Conservation (phyloP, 805 yeast species). For the Monosporozyma siamensis region DNA sequence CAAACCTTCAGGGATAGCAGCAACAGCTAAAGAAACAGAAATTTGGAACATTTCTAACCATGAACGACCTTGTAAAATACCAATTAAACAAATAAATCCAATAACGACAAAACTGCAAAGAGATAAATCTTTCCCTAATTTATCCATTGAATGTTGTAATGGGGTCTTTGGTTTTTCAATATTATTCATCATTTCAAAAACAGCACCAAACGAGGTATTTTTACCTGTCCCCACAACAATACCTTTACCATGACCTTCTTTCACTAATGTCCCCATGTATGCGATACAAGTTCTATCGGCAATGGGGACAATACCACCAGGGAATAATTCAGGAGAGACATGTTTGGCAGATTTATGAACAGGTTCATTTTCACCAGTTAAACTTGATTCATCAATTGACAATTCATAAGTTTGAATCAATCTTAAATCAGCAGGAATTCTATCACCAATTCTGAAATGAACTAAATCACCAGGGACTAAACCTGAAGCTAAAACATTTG, state of each 20-base stretch:
- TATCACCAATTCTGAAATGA: conserved; percentile 82
- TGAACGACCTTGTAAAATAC: conserved; percentile 81
- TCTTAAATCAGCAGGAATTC: conserved; percentile 93
- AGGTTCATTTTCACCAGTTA: conserved; percentile 93
- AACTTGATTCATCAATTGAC: conserved; percentile 82
- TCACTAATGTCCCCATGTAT: conserved; percentile 93
- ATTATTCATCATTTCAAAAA: conserved; percentile 88
- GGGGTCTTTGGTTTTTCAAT: conserved; percentile 98
- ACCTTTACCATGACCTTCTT: conserved; percentile 93
- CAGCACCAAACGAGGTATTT: conserved; percentile 88
- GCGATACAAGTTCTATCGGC: conserved; percentile 73
- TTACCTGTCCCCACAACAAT: conserved; percentile 85
- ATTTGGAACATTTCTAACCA: conserved; percentile 98
- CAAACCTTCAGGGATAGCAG: conserved; percentile 98
- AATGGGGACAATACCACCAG: conserved; percentile 39
- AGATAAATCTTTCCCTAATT: conserved; percentile 84
- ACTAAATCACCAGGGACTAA: conserved; percentile 96
- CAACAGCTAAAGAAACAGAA: conserved; percentile 94
- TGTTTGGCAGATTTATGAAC: conserved; percentile 54
- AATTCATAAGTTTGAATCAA: conserved; percentile 70
- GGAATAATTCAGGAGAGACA: conserved; percentile 26
- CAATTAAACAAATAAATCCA: conserved; percentile 85
- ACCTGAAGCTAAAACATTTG: conserved; percentile 74
- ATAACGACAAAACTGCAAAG: conserved; percentile 76
- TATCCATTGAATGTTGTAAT: conserved; percentile 89